Evolutionary conservation across 164 flowering plant species (phyloP), one percentile per base, ranked within the genome.

Genomic region (Annona cherimola): DNA sequence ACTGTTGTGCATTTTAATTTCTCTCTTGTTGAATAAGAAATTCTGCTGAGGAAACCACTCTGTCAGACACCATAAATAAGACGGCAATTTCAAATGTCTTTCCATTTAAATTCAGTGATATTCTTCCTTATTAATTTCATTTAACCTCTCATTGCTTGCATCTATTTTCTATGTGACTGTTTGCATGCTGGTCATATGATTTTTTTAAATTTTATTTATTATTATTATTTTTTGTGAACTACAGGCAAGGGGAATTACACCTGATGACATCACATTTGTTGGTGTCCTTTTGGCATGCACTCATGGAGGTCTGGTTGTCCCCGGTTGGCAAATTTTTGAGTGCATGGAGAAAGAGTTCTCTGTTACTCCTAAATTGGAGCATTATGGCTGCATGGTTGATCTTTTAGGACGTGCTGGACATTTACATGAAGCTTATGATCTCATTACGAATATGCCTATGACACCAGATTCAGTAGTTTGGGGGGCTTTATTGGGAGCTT

Each of bases 331-430:
- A 63, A 69, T 89, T 16, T 91, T 91, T 67, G 42, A 84, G 68
- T 81, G 81, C 8, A 90, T 94, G 94, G 76, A 78, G 57, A 74
- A 45, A 42, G 75, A 69, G 19, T 87, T 74, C 67, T 62, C 43
- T 0, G 72, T 88, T n/a, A 42, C 77, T 60, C 96, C 96, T 14
- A 91, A 90, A 74, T 66, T 93, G 50, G 89, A 93, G 68, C 98
- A 93, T 76, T 93, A 88, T 55, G 90, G 93, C 46, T 89, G 93
- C 84, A 85, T 93, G 89, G 89, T 91, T 77, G 96, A 89, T 84
- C 90, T 93, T 40, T 76, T 94, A 45, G 94, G 97, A 14, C 90
- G 97, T 9, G 90, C 90, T 1, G 96, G 98, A 59, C 63, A 76
- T 73, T 20, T 91, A 44, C 70, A 67, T 2, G 88, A 90, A 79